These are phyloP conservation scores for Edaphochlamys debaryana DNA, from an alignment of 139 green algal species.

Conservation along the genomic window DNA sequence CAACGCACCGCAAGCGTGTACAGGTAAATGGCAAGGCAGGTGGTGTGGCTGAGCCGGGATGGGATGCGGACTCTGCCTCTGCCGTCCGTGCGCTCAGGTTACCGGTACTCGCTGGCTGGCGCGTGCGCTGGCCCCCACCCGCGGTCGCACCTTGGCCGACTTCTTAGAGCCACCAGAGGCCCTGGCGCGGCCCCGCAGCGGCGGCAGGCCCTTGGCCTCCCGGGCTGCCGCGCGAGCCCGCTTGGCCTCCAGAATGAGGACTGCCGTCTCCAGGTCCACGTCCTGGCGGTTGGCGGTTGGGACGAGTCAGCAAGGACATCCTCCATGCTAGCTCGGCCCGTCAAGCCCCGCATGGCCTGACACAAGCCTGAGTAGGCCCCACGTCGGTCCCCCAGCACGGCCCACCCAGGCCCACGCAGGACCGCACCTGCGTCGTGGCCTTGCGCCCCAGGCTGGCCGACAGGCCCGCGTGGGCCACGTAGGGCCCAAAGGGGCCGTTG, in stretches of 20 bases:
- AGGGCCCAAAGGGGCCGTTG: conserved; percentile 57
- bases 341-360: not conserved
- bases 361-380: not conserved
- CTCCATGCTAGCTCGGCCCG: not conserved
- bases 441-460: conserved; percentile 49
- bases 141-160: not conserved
- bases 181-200: not conserved
- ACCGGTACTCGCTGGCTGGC: not conserved
- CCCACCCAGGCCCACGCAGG: not conserved
- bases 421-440: not conserved
- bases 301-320: not conserved
- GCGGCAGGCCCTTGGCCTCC: not conserved
- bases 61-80: not conserved
- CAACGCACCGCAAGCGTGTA: too few relatives aligned
- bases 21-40: too few relatives aligned
- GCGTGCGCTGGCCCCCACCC: not conserved
- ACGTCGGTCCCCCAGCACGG: too few relatives aligned
- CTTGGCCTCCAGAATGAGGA: conserved; percentile 43
- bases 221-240: conserved; percentile 28
- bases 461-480: conserved; percentile 51
- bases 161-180: not conserved
- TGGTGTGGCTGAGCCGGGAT: not conserved
- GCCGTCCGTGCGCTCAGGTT: not conserved
- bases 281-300: not conserved
- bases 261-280: conserved; percentile 44